Percentiles rank a stretch among this genome's conserved stretches.
Conservation (phyloP, 1,284 basidiomycete genomes). For the Vanrija sp. region DNA sequence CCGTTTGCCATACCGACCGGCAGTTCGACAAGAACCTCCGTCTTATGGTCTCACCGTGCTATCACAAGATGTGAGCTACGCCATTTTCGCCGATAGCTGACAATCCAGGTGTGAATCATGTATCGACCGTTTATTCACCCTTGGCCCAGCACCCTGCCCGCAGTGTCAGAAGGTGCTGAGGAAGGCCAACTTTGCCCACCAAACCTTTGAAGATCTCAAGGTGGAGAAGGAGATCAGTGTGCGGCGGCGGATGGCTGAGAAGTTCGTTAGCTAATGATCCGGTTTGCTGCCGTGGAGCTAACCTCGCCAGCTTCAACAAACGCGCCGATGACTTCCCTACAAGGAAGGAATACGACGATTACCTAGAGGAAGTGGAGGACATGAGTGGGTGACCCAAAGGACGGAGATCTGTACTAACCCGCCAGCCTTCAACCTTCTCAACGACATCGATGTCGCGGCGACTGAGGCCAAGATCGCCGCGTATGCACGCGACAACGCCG, state of each 20-base stretch:
- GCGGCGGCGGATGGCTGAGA: slow-evolving; percentile 77
- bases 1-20: slow-evolving; percentile 93
- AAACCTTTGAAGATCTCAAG: slow-evolving; percentile 93
- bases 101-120: slow-evolving; percentile 85
- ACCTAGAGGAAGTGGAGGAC: slow-evolving; percentile 93
- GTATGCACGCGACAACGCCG: slow-evolving; percentile 75
- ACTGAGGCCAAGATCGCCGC: slow-evolving; percentile 79
- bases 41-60: slow-evolving; percentile 91
- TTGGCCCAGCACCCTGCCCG: slow-evolving; percentile 95
- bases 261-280: slow-evolving; percentile 52
- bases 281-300: slow-evolving; percentile 10
- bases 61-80: slow-evolving; percentile 85
- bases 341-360: slow-evolving; percentile 80
- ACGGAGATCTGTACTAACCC: too few relatives aligned
- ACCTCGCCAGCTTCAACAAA: slow-evolving; percentile 76
- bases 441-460: slow-evolving; percentile 77
- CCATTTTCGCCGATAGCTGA: not conserved
- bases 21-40: slow-evolving; percentile 93
- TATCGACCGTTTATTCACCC: slow-evolving; percentile 91
- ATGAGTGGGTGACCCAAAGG: slow-evolving; percentile 66
- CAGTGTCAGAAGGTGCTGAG: slow-evolving; percentile 84
- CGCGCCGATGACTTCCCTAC: slow-evolving; percentile 81
- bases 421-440: slow-evolving; percentile 86
- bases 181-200: slow-evolving; percentile 89
- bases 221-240: slow-evolving; percentile 97